These are phyloP conservation scores for Triticum turgidum DNA, from an alignment of 176 grass and related monocot species.

Conservation along the genomic window DNA sequence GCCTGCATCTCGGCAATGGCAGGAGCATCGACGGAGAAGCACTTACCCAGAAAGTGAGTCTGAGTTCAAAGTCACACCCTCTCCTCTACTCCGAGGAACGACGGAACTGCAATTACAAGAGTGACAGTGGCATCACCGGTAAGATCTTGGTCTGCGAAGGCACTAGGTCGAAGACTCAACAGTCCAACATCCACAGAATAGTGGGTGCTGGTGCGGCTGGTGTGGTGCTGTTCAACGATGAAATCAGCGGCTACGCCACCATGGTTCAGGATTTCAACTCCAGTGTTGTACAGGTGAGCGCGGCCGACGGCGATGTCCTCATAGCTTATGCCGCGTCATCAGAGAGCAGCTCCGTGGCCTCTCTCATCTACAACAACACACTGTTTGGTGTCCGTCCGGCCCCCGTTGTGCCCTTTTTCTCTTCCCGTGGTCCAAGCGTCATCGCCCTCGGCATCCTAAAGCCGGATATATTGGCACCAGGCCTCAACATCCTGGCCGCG, in stretches of 20 bases:
- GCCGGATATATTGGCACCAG: slow-evolving; percentile 10
- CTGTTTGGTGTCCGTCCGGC: background rate
- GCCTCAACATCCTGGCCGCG: background rate
- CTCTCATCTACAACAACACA: slow-evolving; percentile 7
- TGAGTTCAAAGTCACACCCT: background rate
- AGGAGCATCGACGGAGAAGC: background rate
- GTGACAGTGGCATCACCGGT: background rate
- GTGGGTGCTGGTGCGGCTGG: slow-evolving; percentile 15
- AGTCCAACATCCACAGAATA: background rate
- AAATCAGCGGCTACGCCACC: background rate
- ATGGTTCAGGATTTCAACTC: slow-evolving; percentile 12
- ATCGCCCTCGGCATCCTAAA: background rate
- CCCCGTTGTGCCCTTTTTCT: slow-evolving; percentile 7
- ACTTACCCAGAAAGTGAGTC: background rate
- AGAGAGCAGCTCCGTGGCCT: background rate
- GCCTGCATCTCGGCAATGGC: slow-evolving; percentile 9
- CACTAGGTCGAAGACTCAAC: background rate
- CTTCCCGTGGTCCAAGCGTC: background rate
- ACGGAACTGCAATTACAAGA: background rate
- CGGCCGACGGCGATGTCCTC: background rate
- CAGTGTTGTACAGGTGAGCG: background rate
- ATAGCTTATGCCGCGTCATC: background rate
- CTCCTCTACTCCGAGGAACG: background rate
- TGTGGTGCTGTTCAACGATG: slow-evolving; percentile 9
- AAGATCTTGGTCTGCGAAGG: slow-evolving; percentile 27